Evolutionary conservation across 169 alveolate genomes (phyloP), one percentile per base, ranked within the genome.

Genomic region (Cryptosporidium xiaoi): DNA sequence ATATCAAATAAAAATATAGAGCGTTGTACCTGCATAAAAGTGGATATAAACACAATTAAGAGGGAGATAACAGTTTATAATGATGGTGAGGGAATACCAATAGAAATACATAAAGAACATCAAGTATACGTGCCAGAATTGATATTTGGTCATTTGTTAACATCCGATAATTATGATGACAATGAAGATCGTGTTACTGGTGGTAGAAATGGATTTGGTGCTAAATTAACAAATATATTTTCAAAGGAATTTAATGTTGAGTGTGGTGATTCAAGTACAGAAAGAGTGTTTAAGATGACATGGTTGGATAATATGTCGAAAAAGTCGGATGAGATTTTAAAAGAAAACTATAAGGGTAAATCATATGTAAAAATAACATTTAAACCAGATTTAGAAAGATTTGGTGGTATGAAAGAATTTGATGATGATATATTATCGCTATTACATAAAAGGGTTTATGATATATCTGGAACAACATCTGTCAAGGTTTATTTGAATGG

Each of bases 191-290:
- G 99, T 82, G 98, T 98, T 15, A 97, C 99, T 1, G 99, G 99
- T 4, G 99, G 99, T 10, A 93, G 99, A 82, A 99, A 99, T 92
- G 99, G 99, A 12, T 98, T 93, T 90, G 99, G 99, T 3, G 99
- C 99, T 16, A 99, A 99, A 91, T 94, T 99, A 65, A 96, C 99
- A 8, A 99, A 99, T 92, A 98, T 98, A 5, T 99, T 97, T 92
- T 95, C 99, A 33, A 95, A 92, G 51, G 96, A 96, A 83, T 99
- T 99, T 91, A 91, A 93, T 0, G 98, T 98, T 16, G 99, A 98
- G 82, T 96, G 99, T 58, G 99, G 95, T 0, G 99, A 99, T 92
- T 89, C 93, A 77, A 92, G 91, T 89, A 93, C 96, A 82, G 92
- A 90, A 87, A 94, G 90, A 92, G 83, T 93, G 71, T 95, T 96